Conservation (phyloP, 805 yeast species). For the Suhomyces sp. region DNA sequence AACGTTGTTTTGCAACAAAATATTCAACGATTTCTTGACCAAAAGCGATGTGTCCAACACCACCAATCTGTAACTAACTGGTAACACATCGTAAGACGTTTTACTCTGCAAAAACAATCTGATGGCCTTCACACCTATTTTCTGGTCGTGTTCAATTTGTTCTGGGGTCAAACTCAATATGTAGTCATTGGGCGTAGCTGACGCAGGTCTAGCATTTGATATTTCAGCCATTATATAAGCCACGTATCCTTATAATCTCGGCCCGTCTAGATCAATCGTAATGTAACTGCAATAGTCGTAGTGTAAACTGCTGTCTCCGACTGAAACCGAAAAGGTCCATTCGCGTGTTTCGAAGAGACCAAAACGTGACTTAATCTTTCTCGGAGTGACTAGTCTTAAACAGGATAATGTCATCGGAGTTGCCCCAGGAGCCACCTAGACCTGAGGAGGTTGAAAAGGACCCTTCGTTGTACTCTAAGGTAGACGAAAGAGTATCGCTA, state of each 20-base stretch:
- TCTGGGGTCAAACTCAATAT: slow-evolving; percentile 38
- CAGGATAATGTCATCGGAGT: slow-evolving; percentile 8
- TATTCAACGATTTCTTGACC: slow-evolving; percentile 87
- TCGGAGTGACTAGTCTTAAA: background rate
- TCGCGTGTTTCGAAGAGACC: background rate
- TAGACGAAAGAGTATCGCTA: slow-evolving; percentile 23
- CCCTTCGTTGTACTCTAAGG: background rate
- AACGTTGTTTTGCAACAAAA: slow-evolving; percentile 85
- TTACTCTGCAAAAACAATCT: slow-evolving; percentile 81
- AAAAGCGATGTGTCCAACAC: slow-evolving; percentile 89
- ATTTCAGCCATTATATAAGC: slow-evolving; percentile 17
- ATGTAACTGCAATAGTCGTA: background rate
- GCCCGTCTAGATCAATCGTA: background rate
- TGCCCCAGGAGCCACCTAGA: slow-evolving; percentile 17
- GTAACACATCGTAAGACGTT: slow-evolving; percentile 94
- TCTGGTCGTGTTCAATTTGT: slow-evolving; percentile 58
- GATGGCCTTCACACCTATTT: slow-evolving; percentile 76
- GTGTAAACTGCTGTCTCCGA: background rate
- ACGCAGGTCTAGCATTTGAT: slow-evolving; percentile 17
- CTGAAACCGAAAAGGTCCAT: background rate
- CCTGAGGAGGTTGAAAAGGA: slow-evolving; percentile 3
- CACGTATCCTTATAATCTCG: background rate
- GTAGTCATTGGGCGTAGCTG: slow-evolving; percentile 42
- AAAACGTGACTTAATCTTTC: background rate
- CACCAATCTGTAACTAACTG: slow-evolving; percentile 88